A percentile compares a stretch with the other conserved stretches of the same genome.
Evolutionary conservation across 345 rosid species (phyloP).

Genomic region (Lumnitzera littorea): DNA sequence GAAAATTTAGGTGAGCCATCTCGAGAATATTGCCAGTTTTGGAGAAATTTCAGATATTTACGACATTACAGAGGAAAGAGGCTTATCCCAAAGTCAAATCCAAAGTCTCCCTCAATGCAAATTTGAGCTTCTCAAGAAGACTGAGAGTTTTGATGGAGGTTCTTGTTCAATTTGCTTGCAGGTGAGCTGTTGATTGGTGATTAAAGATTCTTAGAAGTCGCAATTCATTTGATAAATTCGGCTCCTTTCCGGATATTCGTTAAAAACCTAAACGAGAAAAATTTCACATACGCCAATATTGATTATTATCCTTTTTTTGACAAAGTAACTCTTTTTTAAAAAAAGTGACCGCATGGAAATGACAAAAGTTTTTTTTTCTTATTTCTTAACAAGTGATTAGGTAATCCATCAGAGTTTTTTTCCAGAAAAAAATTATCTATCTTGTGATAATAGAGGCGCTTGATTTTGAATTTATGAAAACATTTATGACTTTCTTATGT

Average conservation of each 20-base stretch:
- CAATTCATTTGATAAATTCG: neutral
- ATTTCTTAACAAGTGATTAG: too few relatives aligned
- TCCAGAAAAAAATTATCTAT: too few relatives aligned
- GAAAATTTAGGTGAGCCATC: constrained; percentile 34
- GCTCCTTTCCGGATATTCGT: neutral
- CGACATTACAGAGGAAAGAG: constrained; percentile 39
- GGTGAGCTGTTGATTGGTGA: constrained; percentile 20
- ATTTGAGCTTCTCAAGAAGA: constrained; percentile 14
- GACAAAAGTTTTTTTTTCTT: too few relatives aligned
- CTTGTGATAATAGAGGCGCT: too few relatives aligned
- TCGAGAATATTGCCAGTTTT: constrained; percentile 30
- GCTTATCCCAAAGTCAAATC: constrained; percentile 32
- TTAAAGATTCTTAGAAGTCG: neutral
- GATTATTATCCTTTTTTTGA: too few relatives aligned
- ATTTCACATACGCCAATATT: too few relatives aligned
- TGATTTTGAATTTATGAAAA: too few relatives aligned
- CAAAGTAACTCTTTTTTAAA: too few relatives aligned
- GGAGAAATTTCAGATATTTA: constrained; percentile 53
- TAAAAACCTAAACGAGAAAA: too few relatives aligned
- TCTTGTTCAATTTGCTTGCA: constrained; percentile 69
- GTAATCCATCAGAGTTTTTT: too few relatives aligned
- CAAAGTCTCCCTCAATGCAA: constrained; percentile 32
- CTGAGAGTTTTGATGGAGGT: constrained; percentile 8
- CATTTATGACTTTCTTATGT: too few relatives aligned
- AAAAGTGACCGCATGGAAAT: too few relatives aligned